These are phyloP conservation scores for Komagataea norvegica DNA, from an alignment of 1,139 yeast genomes.

Conservation along the genomic window DNA sequence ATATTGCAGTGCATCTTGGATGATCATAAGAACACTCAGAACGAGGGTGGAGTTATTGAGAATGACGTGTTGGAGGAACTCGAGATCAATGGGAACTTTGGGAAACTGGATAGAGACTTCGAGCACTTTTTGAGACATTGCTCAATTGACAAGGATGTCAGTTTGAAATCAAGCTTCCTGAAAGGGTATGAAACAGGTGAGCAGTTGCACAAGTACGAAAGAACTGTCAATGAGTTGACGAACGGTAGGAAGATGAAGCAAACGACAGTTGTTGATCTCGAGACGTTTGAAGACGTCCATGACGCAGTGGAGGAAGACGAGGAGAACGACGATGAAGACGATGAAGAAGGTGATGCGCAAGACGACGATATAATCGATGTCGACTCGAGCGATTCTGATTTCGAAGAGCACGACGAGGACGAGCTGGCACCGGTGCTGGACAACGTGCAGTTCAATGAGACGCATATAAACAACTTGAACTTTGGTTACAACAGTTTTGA, in stretches of 20 bases:
- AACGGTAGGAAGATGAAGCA: neutral
- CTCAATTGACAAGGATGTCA: conserved; percentile 12
- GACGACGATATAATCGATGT: conserved; percentile 4
- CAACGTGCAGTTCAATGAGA: conserved; percentile 2
- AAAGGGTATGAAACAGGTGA: conserved; percentile 12
- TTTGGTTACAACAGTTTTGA: too few relatives aligned
- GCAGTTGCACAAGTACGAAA: neutral
- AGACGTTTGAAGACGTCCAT: conserved; percentile 6
- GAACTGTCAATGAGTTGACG: conserved; percentile 4
- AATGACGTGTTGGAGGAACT: conserved; percentile 10
- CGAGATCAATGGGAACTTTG: conserved; percentile 22
- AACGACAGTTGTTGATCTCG: conserved; percentile 4
- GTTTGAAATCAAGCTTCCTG: conserved; percentile 15
- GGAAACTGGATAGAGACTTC: conserved; percentile 17
- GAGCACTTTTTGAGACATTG: conserved; percentile 21
- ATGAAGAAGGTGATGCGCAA: conserved; percentile 5
- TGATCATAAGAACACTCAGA: too few relatives aligned
- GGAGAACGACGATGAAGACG: conserved; percentile 3
- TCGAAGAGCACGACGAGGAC: neutral
- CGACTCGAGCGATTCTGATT: neutral
- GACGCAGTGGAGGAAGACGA: conserved; percentile 2
- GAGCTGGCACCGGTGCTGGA: conserved; percentile 6
- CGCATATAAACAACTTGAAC: too few relatives aligned
- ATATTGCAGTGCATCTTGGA: conserved; percentile 1
- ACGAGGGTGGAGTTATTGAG: too few relatives aligned